Evolutionary conservation across 2,329 filamentous ascomycete genomes (phyloP).

Genomic region (Huntiella savannae): DNA sequence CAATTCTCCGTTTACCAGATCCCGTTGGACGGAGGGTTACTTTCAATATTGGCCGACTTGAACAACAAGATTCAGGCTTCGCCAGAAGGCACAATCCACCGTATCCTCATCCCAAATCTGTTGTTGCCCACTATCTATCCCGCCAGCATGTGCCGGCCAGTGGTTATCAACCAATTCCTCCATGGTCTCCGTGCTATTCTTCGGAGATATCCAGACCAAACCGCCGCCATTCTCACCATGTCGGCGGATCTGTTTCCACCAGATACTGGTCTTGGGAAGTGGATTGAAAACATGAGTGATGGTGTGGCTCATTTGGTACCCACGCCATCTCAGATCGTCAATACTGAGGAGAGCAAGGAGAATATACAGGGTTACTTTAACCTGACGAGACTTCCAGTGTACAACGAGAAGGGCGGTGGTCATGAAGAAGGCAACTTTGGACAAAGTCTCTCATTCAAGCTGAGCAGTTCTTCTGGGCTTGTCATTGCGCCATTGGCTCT

Average conservation of each 20-base stretch:
- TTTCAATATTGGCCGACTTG: conserved; percentile 41
- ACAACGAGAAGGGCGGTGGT: conserved; percentile 76
- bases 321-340: conserved; percentile 8
- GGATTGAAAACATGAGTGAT: conserved; percentile 71
- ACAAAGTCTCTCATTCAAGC: conserved; percentile 76
- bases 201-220: conserved; percentile 40
- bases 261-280: conserved; percentile 54
- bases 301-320: conserved; percentile 57
- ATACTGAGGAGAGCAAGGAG: conserved; percentile 4
- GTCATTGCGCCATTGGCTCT: conserved; percentile 77
- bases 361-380: conserved; percentile 54
- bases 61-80: conserved; percentile 35
- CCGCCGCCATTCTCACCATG: conserved; percentile 58
- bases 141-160: conserved; percentile 46
- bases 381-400: conserved; percentile 64
- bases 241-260: conserved; percentile 67
- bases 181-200: conserved; percentile 61
- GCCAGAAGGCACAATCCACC: conserved; percentile 46
- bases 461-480: conserved; percentile 64
- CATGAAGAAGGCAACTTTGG: conserved; percentile 46
- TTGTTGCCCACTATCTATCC: conserved; percentile 76
- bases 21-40: conserved; percentile 12
- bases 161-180: conserved; percentile 60
- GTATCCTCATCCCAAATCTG: conserved; percentile 66
- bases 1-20: conserved; percentile 24